phyloP scores from a whole-genome alignment of 768 basidiomycete genomes.

The Artomyces pyxidatus region DNA sequence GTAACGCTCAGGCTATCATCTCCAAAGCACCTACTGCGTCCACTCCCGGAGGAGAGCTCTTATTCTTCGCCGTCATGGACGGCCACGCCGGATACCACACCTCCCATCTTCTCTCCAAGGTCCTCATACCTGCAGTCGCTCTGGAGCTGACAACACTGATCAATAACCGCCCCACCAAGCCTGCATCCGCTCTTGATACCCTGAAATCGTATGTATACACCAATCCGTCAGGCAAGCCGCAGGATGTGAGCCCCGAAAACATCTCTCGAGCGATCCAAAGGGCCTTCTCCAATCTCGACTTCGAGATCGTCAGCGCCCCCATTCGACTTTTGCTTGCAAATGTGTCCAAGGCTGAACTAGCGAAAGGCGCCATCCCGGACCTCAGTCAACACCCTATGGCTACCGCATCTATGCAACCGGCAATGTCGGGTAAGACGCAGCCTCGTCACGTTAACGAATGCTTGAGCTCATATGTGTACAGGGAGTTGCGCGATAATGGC shows the following conservation, averaged over 20 bases:
- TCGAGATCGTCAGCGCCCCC: constrained; percentile 75
- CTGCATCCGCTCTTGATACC: constrained; percentile 24
- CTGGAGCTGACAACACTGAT: constrained; percentile 60
- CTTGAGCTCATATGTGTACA: constrained; percentile 18
- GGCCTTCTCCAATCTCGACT: constrained; percentile 79
- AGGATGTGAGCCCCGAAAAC: constrained; percentile 39
- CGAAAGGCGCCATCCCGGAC: constrained; percentile 48
- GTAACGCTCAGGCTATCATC: constrained; percentile 64
- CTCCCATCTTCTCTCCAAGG: constrained; percentile 72
- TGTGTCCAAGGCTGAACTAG: constrained; percentile 42
- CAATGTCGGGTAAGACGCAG: constrained; percentile 53
- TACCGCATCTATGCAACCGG: constrained; percentile 68
- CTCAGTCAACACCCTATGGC: constrained; percentile 66
- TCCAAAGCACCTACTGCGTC: constrained; percentile 52
- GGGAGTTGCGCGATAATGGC: constrained; percentile 92
- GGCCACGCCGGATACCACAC: constrained; percentile 85
- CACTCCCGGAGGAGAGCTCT: constrained; percentile 56
- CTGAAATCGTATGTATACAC: constrained; percentile 29
- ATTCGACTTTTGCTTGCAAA: constrained; percentile 59
- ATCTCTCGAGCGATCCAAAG: constrained; percentile 62
- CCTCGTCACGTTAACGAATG: neutral
- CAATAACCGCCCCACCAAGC: constrained; percentile 24
- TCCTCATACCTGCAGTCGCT: constrained; percentile 78
- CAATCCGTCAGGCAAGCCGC: constrained; percentile 20
- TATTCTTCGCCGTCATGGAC: constrained; percentile 88